Evolutionary conservation across 2,329 filamentous ascomycete species (phyloP), one percentile per base, ranked within the genome.

Genomic region (Drechslerella stenobrocha): DNA sequence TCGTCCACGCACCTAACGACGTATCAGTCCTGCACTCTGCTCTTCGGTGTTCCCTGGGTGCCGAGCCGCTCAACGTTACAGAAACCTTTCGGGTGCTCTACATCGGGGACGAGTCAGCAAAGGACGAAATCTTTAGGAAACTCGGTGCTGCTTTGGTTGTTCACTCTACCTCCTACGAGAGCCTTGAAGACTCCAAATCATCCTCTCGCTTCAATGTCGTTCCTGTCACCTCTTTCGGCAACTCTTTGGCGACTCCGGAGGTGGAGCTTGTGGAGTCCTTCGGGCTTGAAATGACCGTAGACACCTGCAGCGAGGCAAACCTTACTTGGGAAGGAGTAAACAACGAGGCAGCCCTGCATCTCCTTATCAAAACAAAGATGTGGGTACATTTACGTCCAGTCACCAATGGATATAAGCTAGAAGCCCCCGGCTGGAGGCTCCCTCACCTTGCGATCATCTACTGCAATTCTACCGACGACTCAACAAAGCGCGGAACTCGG

Each of bases 231-330:
- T 78, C 78, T 1, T 81, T 81, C 72, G 80, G 80, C 8, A 78
- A 77, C 9, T 73, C 76, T 44, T 75, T 76, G 42, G 76, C 61
- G 22, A 71, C 77, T 11, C 79, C 80, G 1, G 80, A 82, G 60
- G 79, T 81, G 18, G 79, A 81, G 72, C 77, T 82, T 48, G 80
- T 81, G 75, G 78, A 80, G 53, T 80, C 79, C 5, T 80, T 79
- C 28, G 78, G 77, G 9, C 79, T 78, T 63, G 79, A 81, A 64
- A 81, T 82, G 75, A 79, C 79, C 69, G 79, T 81, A 3, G 79
- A 82, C 56, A 77, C 79, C 24, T 82, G 80, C 70, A 76, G 75
- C 9, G 74, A 73, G 5, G 80, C 79, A n/a, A 42, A 7, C 2
- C 2, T 18, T 53, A 59, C 18, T 35, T 37, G 23, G 35, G 50